Evolutionary conservation across 2,329 filamentous ascomycete species (phyloP).

Genomic region (Bisporella sp.): DNA sequence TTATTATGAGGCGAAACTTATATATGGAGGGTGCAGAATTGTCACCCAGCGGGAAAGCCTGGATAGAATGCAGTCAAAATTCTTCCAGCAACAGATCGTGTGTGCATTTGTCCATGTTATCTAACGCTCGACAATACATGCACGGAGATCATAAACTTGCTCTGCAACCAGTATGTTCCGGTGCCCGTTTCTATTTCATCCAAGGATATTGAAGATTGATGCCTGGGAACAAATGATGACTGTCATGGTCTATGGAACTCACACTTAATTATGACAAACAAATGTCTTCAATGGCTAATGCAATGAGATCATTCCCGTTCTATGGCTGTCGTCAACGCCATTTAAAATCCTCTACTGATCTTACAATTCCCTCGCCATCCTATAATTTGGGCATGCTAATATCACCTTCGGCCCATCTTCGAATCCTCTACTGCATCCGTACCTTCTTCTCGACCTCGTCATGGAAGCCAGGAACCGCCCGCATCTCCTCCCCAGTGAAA

Average conservation of each 20-base stretch:
- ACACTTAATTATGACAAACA: too few species aligned
- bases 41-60: conserved; percentile 2
- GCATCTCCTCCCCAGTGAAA: conserved; percentile 71
- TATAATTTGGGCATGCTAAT: too few species aligned
- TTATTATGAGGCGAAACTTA: too few species aligned
- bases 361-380: conserved; percentile 8
- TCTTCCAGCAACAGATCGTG: not conserved
- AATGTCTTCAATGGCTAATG: too few species aligned
- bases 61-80: conserved; percentile 17
- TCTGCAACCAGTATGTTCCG: too few species aligned
- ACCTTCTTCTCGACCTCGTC: conserved; percentile 92
- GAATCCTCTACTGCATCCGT: conserved; percentile 50
- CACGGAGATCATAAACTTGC: too few species aligned
- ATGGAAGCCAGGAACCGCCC: conserved; percentile 67
- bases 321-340: conserved; percentile 15
- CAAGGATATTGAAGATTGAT: too few species aligned
- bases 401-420: conserved; percentile 1
- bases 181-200: too few species aligned
- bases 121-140: too few species aligned
- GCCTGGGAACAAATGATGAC: too few species aligned
- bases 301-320: conserved; percentile 5
- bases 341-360: conserved; percentile 7
- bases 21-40: not conserved
- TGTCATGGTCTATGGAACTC: too few species aligned
- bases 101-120: not conserved